Evolutionary conservation across 2,329 filamentous ascomycete genomes (phyloP).

Genomic region (Catunica adiposa): DNA sequence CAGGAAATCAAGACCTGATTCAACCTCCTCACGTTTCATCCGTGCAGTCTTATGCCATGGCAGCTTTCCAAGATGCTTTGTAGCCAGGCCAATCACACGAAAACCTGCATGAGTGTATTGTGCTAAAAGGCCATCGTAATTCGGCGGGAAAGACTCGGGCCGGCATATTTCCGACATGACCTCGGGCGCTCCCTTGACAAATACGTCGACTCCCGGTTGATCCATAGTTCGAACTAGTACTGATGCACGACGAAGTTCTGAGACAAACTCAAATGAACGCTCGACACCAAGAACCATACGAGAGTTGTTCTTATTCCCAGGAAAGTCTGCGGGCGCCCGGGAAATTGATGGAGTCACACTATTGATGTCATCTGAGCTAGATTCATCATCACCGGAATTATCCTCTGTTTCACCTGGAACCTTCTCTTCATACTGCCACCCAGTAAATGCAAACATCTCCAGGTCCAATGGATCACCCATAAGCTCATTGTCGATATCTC

Average conservation of each 20-base stretch:
- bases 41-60: conserved; percentile 93
- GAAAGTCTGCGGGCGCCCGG: conserved; percentile 42
- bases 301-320: conserved; percentile 6
- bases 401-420: conserved; percentile 51
- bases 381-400: conserved; percentile 41
- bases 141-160: conserved; percentile 64
- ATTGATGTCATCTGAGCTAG: conserved; percentile 46
- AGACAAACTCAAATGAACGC: conserved; percentile 87
- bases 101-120: conserved; percentile 93
- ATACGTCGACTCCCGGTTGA: conserved; percentile 67
- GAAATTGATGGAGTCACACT: conserved; percentile 75
- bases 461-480: conserved; percentile 87
- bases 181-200: conserved; percentile 92
- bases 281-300: conserved; percentile 70
- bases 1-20: conserved; percentile 68
- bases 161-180: conserved; percentile 89
- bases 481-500: conserved; percentile 72
- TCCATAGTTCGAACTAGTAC: conserved; percentile 70
- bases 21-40: conserved; percentile 73
- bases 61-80: conserved; percentile 70
- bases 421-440: conserved; percentile 84
- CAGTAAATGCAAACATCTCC: conserved; percentile 97
- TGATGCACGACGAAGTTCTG: conserved; percentile 56
- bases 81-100: conserved; percentile 88
- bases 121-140: conserved; percentile 78